A percentile compares a stretch with the other conserved stretches of the same genome.
phyloP scores from a whole-genome alignment of 2,329 filamentous ascomycete genomes.

The Pseudogymnoascus sp. region DNA sequence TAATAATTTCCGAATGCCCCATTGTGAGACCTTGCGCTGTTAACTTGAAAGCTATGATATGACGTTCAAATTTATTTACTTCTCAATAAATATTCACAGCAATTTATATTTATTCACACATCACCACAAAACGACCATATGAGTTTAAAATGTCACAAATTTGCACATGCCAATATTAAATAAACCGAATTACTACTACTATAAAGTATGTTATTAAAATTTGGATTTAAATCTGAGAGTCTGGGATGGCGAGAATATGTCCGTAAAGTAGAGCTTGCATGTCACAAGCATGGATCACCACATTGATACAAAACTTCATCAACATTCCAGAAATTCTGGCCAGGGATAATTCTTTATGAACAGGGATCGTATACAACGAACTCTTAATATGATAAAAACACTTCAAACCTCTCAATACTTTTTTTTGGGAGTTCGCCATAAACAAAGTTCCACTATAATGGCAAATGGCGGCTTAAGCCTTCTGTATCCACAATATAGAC shows the following conservation, averaged over 20 bases:
- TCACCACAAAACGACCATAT: background rate
- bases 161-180: background rate
- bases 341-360: conserved; percentile 2
- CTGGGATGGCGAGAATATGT: background rate
- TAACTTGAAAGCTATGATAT: background rate
- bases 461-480: background rate
- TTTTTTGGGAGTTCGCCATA: background rate
- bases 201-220: background rate
- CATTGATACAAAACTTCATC: background rate
- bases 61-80: background rate
- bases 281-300: background rate
- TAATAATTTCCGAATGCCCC: background rate
- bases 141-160: background rate
- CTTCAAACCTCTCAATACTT: background rate
- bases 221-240: background rate
- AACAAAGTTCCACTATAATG: conserved; percentile 3
- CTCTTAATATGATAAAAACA: background rate
- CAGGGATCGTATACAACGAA: background rate
- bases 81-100: background rate
- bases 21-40: background rate
- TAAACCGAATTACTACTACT: background rate
- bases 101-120: background rate
- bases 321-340: background rate
- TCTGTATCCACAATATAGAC: conserved; percentile 1
- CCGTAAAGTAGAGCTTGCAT: background rate